phyloP scores from a whole-genome alignment of 495 filamentous ascomycete genomes.

The Talaromyces trachyspermus region DNA sequence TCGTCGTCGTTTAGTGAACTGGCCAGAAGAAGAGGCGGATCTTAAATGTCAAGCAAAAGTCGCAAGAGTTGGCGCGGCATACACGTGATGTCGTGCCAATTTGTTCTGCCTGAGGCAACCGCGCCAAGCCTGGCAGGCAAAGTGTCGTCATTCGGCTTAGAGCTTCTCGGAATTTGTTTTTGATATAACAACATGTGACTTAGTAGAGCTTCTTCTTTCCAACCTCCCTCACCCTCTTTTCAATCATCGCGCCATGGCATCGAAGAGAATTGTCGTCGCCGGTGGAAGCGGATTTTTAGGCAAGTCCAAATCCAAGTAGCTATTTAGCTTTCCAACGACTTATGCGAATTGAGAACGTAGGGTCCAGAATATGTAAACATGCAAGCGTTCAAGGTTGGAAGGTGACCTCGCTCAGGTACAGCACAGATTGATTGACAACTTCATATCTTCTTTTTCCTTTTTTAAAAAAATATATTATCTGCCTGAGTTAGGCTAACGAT shows the following conservation, averaged over 20 bases:
- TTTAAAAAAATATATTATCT: too few relatives aligned
- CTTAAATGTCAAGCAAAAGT: neutral
- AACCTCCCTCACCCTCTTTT: neutral
- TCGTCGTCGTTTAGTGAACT: neutral
- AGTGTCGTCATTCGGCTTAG: constrained; percentile 1
- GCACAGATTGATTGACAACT: too few relatives aligned
- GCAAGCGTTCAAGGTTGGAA: constrained; percentile 77
- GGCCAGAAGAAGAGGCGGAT: too few relatives aligned
- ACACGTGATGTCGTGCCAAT: neutral
- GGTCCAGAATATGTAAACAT: constrained; percentile 84
- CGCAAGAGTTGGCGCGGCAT: neutral
- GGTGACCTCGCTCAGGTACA: constrained; percentile 80
- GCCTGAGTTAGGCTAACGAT: too few relatives aligned
- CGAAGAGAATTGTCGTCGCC: constrained; percentile 76
- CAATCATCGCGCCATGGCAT: constrained; percentile 24
- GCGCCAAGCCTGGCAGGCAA: neutral
- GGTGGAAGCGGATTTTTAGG: constrained; percentile 93
- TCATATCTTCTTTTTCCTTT: too few relatives aligned
- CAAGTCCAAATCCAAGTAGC: constrained; percentile 19
- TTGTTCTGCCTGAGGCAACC: neutral
- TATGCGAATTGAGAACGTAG: constrained; percentile 21
- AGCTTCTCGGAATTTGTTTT: neutral
- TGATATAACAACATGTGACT: neutral
- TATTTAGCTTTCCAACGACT: too few relatives aligned
- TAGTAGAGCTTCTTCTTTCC: neutral